Evolutionary conservation across 2,329 filamentous ascomycete genomes (phyloP).

Genomic region (Claviceps sp.): DNA sequence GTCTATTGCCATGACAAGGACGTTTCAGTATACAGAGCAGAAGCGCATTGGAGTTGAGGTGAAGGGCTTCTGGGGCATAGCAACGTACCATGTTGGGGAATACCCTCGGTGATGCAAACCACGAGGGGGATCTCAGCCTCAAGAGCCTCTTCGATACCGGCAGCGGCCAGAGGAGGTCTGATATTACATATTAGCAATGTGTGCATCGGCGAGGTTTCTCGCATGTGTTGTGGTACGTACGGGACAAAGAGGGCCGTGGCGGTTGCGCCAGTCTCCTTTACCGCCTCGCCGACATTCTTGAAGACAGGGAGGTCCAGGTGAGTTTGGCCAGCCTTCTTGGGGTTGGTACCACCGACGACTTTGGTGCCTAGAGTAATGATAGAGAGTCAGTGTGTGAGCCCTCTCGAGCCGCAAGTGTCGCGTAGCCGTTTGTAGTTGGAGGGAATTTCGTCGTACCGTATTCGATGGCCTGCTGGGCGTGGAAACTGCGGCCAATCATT

Average conservation of each 20-base stretch:
- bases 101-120: slow-evolving; percentile 96
- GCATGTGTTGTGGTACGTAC: slow-evolving; percentile 34
- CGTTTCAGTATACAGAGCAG: slow-evolving; percentile 1
- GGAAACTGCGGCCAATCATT: slow-evolving; percentile 52
- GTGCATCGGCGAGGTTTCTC: slow-evolving; percentile 3
- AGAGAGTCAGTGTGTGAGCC: slow-evolving; percentile 11
- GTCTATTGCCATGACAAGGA: slow-evolving; percentile 37
- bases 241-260: slow-evolving; percentile 95
- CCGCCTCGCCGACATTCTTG: slow-evolving; percentile 72
- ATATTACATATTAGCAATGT: slow-evolving; percentile 18
- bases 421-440: not conserved
- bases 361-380: slow-evolving; percentile 57
- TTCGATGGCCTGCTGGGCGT: slow-evolving; percentile 93
- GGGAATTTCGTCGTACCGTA: slow-evolving; percentile 55
- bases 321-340: slow-evolving; percentile 87
- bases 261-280: slow-evolving; percentile 79
- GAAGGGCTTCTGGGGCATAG: not conserved
- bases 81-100: slow-evolving; percentile 78
- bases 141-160: slow-evolving; percentile 94
- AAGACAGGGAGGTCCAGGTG: slow-evolving; percentile 93
- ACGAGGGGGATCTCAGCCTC: slow-evolving; percentile 84
- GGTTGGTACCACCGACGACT: slow-evolving; percentile 95
- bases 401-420: not conserved
- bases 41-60: not conserved
- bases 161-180: slow-evolving; percentile 82